Conservation (phyloP, 2,329 filamentous ascomycete genomes). For the Botrytis medusae region DNA sequence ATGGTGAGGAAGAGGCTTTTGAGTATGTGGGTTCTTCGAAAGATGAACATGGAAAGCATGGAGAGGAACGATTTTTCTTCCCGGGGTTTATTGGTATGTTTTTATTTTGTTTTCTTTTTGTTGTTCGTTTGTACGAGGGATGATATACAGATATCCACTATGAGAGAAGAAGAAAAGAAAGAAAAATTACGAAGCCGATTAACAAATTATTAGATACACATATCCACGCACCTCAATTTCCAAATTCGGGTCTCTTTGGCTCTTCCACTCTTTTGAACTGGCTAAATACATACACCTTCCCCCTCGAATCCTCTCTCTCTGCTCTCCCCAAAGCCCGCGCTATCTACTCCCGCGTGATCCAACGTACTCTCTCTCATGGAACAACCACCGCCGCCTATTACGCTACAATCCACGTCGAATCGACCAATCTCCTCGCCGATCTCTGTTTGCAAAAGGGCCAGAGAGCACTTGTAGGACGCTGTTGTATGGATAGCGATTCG, state of each 20-base stretch:
- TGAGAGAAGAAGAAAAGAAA: background rate
- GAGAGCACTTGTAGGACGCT: conserved; percentile 84
- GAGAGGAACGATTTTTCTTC: conserved; percentile 72
- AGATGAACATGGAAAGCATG: conserved; percentile 36
- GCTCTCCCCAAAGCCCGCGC: conserved; percentile 60
- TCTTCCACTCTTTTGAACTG: conserved; percentile 90
- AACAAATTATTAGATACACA: conserved; percentile 70
- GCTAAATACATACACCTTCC: conserved; percentile 94
- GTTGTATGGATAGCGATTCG: conserved; percentile 87
- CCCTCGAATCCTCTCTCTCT: conserved; percentile 76
- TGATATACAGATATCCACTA: too few relatives aligned
- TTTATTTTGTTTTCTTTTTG: background rate
- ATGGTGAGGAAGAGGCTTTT: conserved; percentile 19
- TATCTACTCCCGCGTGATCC: conserved; percentile 77
- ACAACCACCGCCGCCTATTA: conserved; percentile 96
- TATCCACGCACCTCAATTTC: conserved; percentile 92
- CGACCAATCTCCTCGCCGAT: conserved; percentile 88
- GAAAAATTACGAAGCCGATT: background rate
- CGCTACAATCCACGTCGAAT: conserved; percentile 80
- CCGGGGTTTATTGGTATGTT: conserved; percentile 72
- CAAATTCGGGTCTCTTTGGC: conserved; percentile 91
- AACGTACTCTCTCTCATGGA: conserved; percentile 80
- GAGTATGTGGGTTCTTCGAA: conserved; percentile 14
- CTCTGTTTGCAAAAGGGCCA: conserved; percentile 80
- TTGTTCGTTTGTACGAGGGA: background rate